A percentile compares a stretch with the other conserved stretches of the same genome.
Conservation (phyloP, 1,284 basidiomycete species). For the Austroboletus sp. region DNA sequence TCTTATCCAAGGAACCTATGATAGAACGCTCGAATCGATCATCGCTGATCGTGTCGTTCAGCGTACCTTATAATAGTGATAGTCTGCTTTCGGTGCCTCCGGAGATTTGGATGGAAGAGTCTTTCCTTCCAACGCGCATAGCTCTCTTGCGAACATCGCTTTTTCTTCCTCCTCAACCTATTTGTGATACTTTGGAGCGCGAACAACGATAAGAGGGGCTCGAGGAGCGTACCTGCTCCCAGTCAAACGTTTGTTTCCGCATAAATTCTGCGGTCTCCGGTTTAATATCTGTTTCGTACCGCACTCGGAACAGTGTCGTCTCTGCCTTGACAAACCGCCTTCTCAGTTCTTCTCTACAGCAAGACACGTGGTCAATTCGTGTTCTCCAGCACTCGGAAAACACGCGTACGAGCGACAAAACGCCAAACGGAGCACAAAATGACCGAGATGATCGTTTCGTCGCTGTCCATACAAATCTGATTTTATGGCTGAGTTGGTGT, state of each 20-base stretch:
- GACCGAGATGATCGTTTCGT: slow-evolving; percentile 82
- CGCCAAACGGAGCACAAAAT: slow-evolving; percentile 91
- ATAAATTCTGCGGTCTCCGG: slow-evolving; percentile 70
- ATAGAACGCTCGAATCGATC: not conserved
- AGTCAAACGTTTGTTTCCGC: slow-evolving; percentile 70
- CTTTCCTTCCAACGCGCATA: slow-evolving; percentile 38
- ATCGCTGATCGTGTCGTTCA: not conserved
- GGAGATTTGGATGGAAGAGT: not conserved
- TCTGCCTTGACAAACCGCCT: slow-evolving; percentile 89
- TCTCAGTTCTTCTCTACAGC: slow-evolving; percentile 79
- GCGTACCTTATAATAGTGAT: slow-evolving; percentile 62
- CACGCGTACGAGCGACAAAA: slow-evolving; percentile 88
- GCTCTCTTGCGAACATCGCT: slow-evolving; percentile 42
- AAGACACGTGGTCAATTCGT: not conserved
- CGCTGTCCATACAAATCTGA: slow-evolving; percentile 61
- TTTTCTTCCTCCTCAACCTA: slow-evolving; percentile 64
- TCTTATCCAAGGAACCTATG: slow-evolving; percentile 73
- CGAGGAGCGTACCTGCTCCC: slow-evolving; percentile 52
- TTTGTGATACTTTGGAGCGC: slow-evolving; percentile 3
- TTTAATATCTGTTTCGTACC: slow-evolving; percentile 69
- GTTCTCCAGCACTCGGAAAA: not conserved
- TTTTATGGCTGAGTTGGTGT: slow-evolving; percentile 49
- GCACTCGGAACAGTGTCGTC: slow-evolving; percentile 73
- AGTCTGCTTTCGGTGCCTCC: not conserved
- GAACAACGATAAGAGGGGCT: not conserved